A percentile compares a stretch with the other conserved stretches of the same genome.
phyloP scores from a whole-genome alignment of 164 flowering plant species.

The Annona squamosa region DNA sequence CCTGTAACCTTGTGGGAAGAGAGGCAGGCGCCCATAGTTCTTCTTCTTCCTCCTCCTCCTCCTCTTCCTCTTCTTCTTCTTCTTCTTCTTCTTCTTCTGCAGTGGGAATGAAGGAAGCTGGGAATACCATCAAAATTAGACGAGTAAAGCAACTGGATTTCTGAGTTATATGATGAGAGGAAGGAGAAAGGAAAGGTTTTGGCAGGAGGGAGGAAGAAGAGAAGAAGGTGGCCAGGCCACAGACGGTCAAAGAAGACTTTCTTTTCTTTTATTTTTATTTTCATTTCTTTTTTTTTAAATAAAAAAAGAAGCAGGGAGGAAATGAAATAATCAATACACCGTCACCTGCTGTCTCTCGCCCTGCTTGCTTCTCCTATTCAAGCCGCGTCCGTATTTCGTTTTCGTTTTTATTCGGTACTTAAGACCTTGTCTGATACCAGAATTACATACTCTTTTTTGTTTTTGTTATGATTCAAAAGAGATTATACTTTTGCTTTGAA shows the following conservation, averaged over 20 bases:
- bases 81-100: no score
- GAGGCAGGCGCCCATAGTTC: conserved; percentile 69
- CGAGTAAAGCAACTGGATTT: neutral
- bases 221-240: conserved; percentile 6
- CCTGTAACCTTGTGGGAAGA: conserved; percentile 69
- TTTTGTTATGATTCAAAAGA: no score
- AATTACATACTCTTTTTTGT: no score
- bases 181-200: conserved; percentile 1
- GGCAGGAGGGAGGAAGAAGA: conserved; percentile 12
- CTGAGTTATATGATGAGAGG: neutral
- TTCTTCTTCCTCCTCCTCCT: no score
- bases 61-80: no score
- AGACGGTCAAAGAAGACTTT: conserved; percentile 23
- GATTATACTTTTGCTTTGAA: no score
- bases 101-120: neutral
- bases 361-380: no score
- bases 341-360: no score
- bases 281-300: neutral
- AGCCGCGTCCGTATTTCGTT: no score
- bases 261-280: neutral
- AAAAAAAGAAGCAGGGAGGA: neutral
- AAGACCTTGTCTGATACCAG: no score
- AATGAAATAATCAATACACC: neutral
- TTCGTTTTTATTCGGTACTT: no score
- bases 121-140: neutral